Conservation (phyloP, 164 flowering plant genomes). For the Liriodendron chinense region DNA sequence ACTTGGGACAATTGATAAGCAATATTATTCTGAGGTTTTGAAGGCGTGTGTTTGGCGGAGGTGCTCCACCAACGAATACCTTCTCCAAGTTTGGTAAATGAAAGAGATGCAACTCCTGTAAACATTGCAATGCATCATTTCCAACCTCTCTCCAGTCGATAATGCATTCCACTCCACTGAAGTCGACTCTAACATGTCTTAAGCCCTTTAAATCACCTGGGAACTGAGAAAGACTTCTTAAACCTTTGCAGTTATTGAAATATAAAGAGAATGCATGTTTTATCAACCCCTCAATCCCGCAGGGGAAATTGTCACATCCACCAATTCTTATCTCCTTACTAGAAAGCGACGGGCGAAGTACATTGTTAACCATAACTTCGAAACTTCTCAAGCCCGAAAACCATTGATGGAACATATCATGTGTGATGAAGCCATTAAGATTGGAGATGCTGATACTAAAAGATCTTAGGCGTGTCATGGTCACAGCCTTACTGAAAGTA, state of each 20-base stretch:
- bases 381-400: too few relatives aligned
- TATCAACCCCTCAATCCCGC: too few relatives aligned
- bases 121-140: background rate
- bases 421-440: too few relatives aligned
- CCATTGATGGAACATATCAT: too few relatives aligned
- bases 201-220: background rate
- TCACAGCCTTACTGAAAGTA: background rate
- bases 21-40: background rate
- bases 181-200: background rate
- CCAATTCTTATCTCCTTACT: too few relatives aligned
- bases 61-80: too few relatives aligned
- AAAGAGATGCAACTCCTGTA: background rate
- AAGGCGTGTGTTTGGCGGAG: background rate
- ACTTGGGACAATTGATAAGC: background rate
- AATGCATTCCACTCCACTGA: background rate
- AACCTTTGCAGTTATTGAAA: too few relatives aligned
- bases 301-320: too few relatives aligned
- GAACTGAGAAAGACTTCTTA: too few relatives aligned
- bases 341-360: too few relatives aligned
- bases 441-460: background rate
- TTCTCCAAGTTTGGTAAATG: background rate
- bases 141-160: background rate
- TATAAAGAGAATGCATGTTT: too few relatives aligned
- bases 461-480: background rate
- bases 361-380: too few relatives aligned